Base-by-base conservation (phyloP, 192 early-diverging fungal genomes). In the Funneliformis geosporum region DNA sequence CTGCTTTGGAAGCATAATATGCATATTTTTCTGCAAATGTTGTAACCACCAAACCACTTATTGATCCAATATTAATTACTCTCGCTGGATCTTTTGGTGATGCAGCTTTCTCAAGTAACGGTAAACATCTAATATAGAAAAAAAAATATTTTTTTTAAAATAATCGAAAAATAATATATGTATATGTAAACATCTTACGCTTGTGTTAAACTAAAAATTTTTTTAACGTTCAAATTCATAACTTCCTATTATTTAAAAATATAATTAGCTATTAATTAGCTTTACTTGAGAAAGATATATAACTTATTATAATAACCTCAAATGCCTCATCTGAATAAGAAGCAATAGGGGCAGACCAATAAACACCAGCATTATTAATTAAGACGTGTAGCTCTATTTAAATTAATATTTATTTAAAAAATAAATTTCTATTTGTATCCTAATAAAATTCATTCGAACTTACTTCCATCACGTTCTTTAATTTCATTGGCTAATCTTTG, bases 281-380 rank as follows among this genome's bases (percentile, higher is more conserved):
- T 33, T 33, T 33, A 33, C 2, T 66, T 33, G 1, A 33, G 33
- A 16, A 33, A 66, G 0, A 16, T 33, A 14, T 23, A 33, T 14
- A 33, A 65, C 2, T 33, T 6, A 33, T 16, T 38, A 39, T 33
- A 42, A 28, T 39, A 44, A 75, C 75, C 43, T 76, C 77, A 55
- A 68, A 79, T 10, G 77, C 77, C 40, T 70, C 55, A 23, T 69
- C 66, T 0, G 77, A 46, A 70, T 60, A 70, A 25, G 55, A 16
- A 12, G 33, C 67, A 68, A 79, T 60, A 7, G 60, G 18, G 23
- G 75, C 65, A 23, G 16, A 65, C 83, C 83, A 82, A 72, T 60
- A 83, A 23, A 90, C 92, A 9, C 93, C 93, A 4, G 91, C 87
- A 83, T 98, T 98, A 87, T 98, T 98, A 64, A 98, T 85, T 39